Conservation (phyloP, 73 alveolate species). For the Uronychia binucleata region DNA sequence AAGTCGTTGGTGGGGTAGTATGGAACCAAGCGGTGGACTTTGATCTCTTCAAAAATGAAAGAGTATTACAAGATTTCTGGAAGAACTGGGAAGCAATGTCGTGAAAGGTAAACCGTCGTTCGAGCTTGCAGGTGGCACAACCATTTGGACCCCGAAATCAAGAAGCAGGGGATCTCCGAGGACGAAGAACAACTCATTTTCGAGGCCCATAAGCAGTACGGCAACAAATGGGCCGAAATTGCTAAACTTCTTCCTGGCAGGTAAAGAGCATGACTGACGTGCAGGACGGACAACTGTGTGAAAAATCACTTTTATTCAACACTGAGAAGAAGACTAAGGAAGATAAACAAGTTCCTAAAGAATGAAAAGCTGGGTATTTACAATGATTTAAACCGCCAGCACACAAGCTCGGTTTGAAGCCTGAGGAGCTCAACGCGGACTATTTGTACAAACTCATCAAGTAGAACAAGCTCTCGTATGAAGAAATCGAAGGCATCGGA, state of each 20-base stretch:
- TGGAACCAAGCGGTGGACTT: constrained; percentile 89
- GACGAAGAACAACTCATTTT: constrained; percentile 94
- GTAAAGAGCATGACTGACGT: constrained; percentile 4
- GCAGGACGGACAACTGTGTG: constrained; percentile 87
- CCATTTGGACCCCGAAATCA: constrained; percentile 94
- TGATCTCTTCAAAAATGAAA: constrained; percentile 68
- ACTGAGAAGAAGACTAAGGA: constrained; percentile 79
- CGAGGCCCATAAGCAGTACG: constrained; percentile 87
- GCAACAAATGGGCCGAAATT: constrained; percentile 96
- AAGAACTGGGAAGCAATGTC: constrained; percentile 96
- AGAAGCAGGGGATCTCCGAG: constrained; percentile 89
- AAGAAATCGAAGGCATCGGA: constrained; percentile 29
- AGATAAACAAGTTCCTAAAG: constrained; percentile 60
- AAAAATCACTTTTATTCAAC: constrained; percentile 91
- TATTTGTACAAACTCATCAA: constrained; percentile 32
- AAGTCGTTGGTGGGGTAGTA: constrained; percentile 59
- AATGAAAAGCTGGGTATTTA: constrained; percentile 30
- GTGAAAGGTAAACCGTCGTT: constrained; percentile 77
- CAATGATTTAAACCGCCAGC: not conserved
- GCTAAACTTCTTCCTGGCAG: constrained; percentile 87
- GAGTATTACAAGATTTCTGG: constrained; percentile 63
- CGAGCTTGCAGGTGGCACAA: constrained; percentile 86
- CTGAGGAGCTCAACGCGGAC: constrained; percentile 49
- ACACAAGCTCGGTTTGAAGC: constrained; percentile 49
- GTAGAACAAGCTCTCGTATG: constrained; percentile 35